phyloP scores from a whole-genome alignment of 768 basidiomycete species.

The Podaxis rugospora region DNA sequence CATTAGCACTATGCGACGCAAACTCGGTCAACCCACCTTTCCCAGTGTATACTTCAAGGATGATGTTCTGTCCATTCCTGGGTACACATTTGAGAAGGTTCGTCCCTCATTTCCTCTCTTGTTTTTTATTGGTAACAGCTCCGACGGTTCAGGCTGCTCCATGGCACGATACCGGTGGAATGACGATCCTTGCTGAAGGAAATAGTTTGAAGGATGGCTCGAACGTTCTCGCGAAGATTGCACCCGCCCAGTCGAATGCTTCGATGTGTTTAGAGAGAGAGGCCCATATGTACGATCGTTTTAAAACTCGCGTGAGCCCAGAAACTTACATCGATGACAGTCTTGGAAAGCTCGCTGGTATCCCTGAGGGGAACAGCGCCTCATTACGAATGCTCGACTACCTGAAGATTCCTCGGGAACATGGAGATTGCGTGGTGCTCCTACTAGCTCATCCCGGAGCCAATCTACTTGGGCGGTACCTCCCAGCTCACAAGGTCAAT shows the following conservation, averaged over 20 bases:
- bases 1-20: conserved; percentile 40
- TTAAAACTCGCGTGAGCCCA: neutral
- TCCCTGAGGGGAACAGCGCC: conserved; percentile 48
- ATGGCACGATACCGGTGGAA: conserved; percentile 73
- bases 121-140: neutral
- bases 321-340: conserved; percentile 24
- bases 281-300: conserved; percentile 57
- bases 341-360: conserved; percentile 43
- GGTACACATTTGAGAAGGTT: conserved; percentile 70
- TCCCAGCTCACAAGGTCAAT: conserved; percentile 63
- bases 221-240: conserved; percentile 68
- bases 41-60: conserved; percentile 58
- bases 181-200: conserved; percentile 66
- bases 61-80: conserved; percentile 59
- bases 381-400: conserved; percentile 59
- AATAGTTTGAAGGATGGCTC: conserved; percentile 67
- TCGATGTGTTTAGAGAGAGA: conserved; percentile 71
- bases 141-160: conserved; percentile 40
- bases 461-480: conserved; percentile 67
- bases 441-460: conserved; percentile 66
- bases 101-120: conserved; percentile 7
- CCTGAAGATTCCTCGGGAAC: conserved; percentile 58
- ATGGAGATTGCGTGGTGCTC: conserved; percentile 68
- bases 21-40: conserved; percentile 52
- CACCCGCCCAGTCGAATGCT: conserved; percentile 66